Evolutionary conservation across 192 early-diverging fungal genomes (phyloP), one percentile per base, ranked within the genome.

Genomic region (Umbelopsis isabellina): DNA sequence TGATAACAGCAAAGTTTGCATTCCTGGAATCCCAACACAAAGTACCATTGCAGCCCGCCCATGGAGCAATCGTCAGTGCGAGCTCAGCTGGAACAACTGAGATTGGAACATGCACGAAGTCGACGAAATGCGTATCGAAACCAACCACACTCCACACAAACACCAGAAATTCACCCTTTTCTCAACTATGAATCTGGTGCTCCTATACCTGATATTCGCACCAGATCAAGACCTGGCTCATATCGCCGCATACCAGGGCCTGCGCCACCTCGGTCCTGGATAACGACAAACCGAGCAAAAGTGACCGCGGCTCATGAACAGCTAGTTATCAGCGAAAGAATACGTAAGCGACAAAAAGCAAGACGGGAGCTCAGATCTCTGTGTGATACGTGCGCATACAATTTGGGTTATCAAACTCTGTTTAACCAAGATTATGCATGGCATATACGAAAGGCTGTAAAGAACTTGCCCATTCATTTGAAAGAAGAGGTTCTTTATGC

Each of bases 151-250:
- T 16, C 2, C 13, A 61, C 33, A 4, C 55, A 61, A 30, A 25
- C 33, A 16, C 55, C 37, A 35, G 55, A 61, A 15, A 61, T 61
- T 25, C 55, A 61, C n/a, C 55, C 55, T 7, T 61, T 61, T 16
- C 33, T 35, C 13, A 61, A 35, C 13, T 61, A 27, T 16, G 55
- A 27, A 35, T 61, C 55, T 4, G 55, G 55, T 8, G 25, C 55
- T 33, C 55, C 55, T 11, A 15, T 61, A 4, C 30, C 55, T 25
- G 55, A 61, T 25, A 61, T 61, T 16, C 30, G 55, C 13, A 16
- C 25, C 4, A 27, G 33, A n/a, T 8, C 25, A 15, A 18, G 13
- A 5, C 55, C 16, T 16, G 55, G 55, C n/a, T 18, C 30, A 25
- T 35, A 35, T 16, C 16, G 55, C 18, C 27, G 25, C 7, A 30